These are phyloP conservation scores for Talaromyces sp. DNA, from an alignment of 2,329 filamentous ascomycete genomes.

Conservation along the genomic window DNA sequence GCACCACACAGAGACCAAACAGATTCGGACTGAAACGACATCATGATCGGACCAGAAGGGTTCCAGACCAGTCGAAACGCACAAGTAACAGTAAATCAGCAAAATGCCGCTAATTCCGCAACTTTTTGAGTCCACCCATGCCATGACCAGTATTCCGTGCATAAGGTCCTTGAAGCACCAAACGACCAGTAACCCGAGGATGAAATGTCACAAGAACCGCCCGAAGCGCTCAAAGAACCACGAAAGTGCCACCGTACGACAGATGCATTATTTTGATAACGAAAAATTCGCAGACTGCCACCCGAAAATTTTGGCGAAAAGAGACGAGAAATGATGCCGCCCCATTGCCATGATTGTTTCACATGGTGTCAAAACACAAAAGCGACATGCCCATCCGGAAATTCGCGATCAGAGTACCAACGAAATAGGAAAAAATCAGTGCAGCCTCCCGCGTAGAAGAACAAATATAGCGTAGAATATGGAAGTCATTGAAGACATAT, in stretches of 20 bases:
- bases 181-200: conserved; percentile 17
- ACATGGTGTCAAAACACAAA: conserved; percentile 1
- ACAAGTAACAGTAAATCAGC: conserved; percentile 18
- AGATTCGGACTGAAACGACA: background rate
- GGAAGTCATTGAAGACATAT: conserved; percentile 22
- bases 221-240: conserved; percentile 19
- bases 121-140: conserved; percentile 20
- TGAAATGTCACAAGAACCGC: conserved; percentile 20
- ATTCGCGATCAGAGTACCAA: conserved; percentile 1
- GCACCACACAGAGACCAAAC: conserved; percentile 8
- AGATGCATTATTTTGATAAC: conserved; percentile 18
- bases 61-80: conserved; percentile 7
- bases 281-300: conserved; percentile 17
- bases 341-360: conserved; percentile 7
- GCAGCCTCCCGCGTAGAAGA: conserved; percentile 8
- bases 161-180: conserved; percentile 18
- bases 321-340: conserved; percentile 10
- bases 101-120: conserved; percentile 19
- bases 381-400: background rate
- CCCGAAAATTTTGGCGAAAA: conserved; percentile 15
- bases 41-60: background rate
- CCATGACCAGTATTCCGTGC: conserved; percentile 19
- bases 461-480: conserved; percentile 11
- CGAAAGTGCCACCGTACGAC: conserved; percentile 20
- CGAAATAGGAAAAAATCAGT: background rate